Evolutionary conservation across 805 yeast genomes (phyloP).

Genomic region (Myxozyma lipomycoides): DNA sequence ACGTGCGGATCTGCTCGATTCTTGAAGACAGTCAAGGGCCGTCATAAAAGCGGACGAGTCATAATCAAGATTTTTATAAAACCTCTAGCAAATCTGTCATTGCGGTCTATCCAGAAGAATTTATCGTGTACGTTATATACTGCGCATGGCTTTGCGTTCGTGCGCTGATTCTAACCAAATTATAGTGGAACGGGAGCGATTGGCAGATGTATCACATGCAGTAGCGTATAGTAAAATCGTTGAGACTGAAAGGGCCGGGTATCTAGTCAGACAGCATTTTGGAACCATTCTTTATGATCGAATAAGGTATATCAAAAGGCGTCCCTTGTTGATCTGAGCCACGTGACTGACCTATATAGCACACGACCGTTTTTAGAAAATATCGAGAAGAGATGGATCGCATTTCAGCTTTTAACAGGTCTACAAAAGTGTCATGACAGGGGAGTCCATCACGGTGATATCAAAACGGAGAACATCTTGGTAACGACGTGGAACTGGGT

Average conservation of each 20-base stretch:
- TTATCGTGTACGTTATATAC: conserved; percentile 22
- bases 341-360: conserved; percentile 39
- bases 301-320: conserved; percentile 39
- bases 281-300: conserved; percentile 83
- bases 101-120: conserved; percentile 16
- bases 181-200: conserved; percentile 39
- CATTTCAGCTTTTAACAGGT: conserved; percentile 70
- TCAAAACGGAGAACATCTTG: conserved; percentile 83
- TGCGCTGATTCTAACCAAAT: conserved; percentile 27
- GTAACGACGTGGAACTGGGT: conserved; percentile 90
- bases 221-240: conserved; percentile 68
- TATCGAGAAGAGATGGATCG: conserved; percentile 78
- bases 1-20: conserved; percentile 78
- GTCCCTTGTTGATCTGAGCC: not conserved
- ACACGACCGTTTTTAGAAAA: conserved; percentile 81
- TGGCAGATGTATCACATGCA: conserved; percentile 56
- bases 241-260: conserved; percentile 90
- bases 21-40: conserved; percentile 77
- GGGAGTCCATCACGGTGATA: conserved; percentile 78
- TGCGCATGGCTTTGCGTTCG: not conserved
- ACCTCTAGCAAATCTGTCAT: conserved; percentile 42
- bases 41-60: conserved; percentile 66
- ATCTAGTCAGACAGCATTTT: conserved; percentile 76
- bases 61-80: conserved; percentile 81
- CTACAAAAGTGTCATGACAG: conserved; percentile 59